Percentiles rank a stretch among this genome's conserved stretches.
Evolutionary conservation across 805 yeast species (phyloP).

Genomic region (Ogataea ganodermae): DNA sequence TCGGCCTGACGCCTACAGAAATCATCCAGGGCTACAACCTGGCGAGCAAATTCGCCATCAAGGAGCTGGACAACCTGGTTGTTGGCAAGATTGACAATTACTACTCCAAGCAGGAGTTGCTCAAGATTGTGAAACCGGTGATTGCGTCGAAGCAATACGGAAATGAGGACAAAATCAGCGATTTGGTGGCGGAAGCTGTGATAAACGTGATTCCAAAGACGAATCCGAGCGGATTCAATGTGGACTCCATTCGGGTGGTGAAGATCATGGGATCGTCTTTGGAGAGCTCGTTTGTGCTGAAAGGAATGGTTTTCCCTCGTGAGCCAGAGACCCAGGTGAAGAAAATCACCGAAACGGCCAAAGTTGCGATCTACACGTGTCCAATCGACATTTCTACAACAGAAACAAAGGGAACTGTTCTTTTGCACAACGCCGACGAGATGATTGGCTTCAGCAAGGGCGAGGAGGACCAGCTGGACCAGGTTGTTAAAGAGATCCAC

Average conservation of each 20-base stretch:
- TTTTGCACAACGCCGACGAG: conserved; percentile 93
- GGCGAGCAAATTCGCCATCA: conserved; percentile 76
- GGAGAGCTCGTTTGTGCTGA: conserved; percentile 71
- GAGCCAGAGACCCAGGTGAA: conserved; percentile 94
- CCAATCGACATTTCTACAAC: conserved; percentile 94
- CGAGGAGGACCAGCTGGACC: conserved; percentile 91
- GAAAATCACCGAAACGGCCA: conserved; percentile 59
- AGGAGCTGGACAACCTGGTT: conserved; percentile 65
- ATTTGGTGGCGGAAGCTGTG: conserved; percentile 83
- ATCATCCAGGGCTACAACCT: conserved; percentile 88
- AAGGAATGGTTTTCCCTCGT: conserved; percentile 97
- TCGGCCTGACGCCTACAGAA: conserved; percentile 91
- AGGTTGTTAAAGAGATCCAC: conserved; percentile 75
- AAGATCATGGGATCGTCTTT: conserved; percentile 93
- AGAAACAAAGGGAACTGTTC: conserved; percentile 97
- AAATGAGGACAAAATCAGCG: conserved; percentile 72
- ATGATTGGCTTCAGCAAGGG: conserved; percentile 96
- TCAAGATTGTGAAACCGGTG: conserved; percentile 80
- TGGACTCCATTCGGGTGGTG: conserved; percentile 92
- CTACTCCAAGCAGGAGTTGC: conserved; percentile 53
- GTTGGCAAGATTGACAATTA: conserved; percentile 64
- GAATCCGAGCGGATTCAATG: conserved; percentile 70
- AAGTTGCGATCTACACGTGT: conserved; percentile 90
- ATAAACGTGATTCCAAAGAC: conserved; percentile 72
- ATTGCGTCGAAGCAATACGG: conserved; percentile 94